phyloP scores from a whole-genome alignment of 139 green algal genomes.

The Dunaliella primolecta region DNA sequence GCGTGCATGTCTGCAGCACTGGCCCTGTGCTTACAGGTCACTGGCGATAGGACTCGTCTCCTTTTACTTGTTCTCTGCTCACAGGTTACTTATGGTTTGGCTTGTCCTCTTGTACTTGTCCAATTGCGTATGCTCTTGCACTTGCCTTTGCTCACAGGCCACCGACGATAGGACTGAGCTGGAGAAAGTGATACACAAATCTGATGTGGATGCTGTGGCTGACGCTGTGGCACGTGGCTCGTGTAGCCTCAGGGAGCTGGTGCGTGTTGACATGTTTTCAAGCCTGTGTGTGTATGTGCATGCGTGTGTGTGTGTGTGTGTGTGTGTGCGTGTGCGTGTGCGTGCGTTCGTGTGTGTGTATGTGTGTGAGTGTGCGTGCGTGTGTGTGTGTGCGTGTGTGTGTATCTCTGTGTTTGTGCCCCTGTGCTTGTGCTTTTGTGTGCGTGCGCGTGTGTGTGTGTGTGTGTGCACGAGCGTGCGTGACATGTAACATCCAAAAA shows the following conservation, averaged over 20 bases:
- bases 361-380: background rate
- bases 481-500: background rate
- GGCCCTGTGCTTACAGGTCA: too few relatives aligned
- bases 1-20: background rate
- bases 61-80: too few relatives aligned
- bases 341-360: background rate
- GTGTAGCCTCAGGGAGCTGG: background rate
- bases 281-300: background rate
- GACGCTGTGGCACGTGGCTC: background rate
- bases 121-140: background rate
- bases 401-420: background rate
- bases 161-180: background rate
- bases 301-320: constrained; percentile 8
- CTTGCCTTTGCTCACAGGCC: background rate
- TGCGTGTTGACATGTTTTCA: background rate
- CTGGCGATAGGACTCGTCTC: too few relatives aligned
- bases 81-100: too few relatives aligned
- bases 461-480: background rate
- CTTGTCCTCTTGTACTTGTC: too few relatives aligned
- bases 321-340: background rate
- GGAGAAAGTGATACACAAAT: background rate
- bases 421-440: background rate
- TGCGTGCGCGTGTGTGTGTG: background rate
- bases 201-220: background rate
- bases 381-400: background rate